phyloP scores from a whole-genome alignment of 1,139 yeast genomes.

The Meyerozyma sp. region DNA sequence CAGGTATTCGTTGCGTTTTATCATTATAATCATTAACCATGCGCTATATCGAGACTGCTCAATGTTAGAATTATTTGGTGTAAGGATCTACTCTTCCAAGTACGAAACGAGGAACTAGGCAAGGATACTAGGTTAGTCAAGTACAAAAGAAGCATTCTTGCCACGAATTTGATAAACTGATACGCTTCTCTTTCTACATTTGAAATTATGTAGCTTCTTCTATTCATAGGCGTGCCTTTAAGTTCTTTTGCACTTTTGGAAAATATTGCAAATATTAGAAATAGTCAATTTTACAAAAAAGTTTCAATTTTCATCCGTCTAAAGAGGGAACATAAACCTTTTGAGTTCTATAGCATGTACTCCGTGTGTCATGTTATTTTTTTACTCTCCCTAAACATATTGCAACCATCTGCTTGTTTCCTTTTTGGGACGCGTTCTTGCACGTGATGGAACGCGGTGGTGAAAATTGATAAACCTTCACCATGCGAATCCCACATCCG shows the following conservation, averaged over 20 bases:
- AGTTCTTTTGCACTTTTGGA: not conserved
- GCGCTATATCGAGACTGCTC: not conserved
- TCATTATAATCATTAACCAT: not conserved
- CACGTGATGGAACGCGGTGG: not conserved
- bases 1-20: not conserved
- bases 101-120: no score
- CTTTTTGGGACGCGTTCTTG: not conserved
- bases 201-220: not conserved
- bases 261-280: not conserved
- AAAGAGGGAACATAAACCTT: no score
- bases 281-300: not conserved
- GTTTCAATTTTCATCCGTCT: no score
- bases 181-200: not conserved
- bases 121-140: no score
- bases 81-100: not conserved
- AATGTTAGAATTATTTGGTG: not conserved
- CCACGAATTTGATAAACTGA: no score
- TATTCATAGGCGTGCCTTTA: not conserved
- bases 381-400: not conserved
- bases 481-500: not conserved
- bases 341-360: no score
- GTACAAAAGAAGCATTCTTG: no score
- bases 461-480: not conserved
- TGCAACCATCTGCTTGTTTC: not conserved
- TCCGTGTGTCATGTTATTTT: not conserved